Evolutionary conservation across 305 asterid species (phyloP).

Genomic region (Fraxinus ornus): DNA sequence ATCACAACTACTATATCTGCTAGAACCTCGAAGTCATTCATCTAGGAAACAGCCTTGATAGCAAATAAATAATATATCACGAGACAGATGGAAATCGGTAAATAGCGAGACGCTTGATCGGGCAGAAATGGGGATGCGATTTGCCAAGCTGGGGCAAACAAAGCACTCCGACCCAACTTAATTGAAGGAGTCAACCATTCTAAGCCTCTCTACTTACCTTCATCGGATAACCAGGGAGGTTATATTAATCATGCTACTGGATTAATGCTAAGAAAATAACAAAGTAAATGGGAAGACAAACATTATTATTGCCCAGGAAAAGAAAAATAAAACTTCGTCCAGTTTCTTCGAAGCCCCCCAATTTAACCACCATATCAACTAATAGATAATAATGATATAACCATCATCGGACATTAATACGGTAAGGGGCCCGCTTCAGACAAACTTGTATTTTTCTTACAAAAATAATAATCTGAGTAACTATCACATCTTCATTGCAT

Average conservation of each 20-base stretch:
- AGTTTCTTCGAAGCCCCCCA: background rate
- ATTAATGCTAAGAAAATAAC: conserved; percentile 6
- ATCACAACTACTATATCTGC: background rate
- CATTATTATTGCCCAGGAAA: background rate
- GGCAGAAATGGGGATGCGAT: background rate
- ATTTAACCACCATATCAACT: conserved; percentile 14
- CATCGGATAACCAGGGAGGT: background rate
- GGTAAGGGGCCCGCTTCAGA: background rate
- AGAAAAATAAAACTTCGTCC: conserved; percentile 1
- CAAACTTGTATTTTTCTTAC: background rate
- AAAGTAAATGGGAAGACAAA: conserved; percentile 2
- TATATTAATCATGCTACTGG: background rate
- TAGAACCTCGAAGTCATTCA: conserved; percentile 1
- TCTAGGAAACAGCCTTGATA: background rate
- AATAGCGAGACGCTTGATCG: background rate
- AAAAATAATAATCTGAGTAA: background rate
- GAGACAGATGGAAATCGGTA: background rate
- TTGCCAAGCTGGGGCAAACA: too few species aligned
- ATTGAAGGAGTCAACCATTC: background rate
- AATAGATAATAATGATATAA: background rate
- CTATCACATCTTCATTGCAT: background rate
- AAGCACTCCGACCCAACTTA: background rate
- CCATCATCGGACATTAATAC: background rate
- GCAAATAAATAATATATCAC: background rate
- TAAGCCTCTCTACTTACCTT: background rate